Evolutionary conservation across 148 eudicot genomes (phyloP), one percentile per base, ranked within the genome.

Genomic region (Selenicereus undatus): DNA sequence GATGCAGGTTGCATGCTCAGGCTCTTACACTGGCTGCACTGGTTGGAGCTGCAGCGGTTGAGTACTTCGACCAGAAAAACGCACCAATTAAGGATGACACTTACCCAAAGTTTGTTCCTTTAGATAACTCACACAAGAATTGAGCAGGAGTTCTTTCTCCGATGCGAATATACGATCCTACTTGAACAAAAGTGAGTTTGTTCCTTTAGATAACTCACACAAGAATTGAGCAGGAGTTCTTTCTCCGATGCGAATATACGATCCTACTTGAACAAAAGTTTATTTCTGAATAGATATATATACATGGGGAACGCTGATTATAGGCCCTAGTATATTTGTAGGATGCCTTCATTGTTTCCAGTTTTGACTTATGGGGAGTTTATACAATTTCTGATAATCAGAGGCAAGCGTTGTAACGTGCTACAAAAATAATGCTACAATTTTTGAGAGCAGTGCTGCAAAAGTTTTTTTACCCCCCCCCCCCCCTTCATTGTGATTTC

Each of bases 1-100:
- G 26, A 62, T 77, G 77, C 86, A 91, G 97, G 89, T 85, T 92
- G 85, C 97, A 92, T 30, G 94, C 97, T 0, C 97, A 92, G 82
- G 94, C 97, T n/a, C 89, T 92, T 70, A 91, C 97, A 6, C 85
- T 93, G 78, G 97, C 97, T 82, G 93, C 97, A 50, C 73, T 91
- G 68, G 93, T 86, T 1, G 97, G 93, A 78, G 94, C 97, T 75
- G 97, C 93, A 27, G 82, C 82, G 32, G 93, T 93, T 5, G 97
- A 93, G 84, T 93, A 91, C 80, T 91, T 84, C 52, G 97, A 93
- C 84, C 95, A 79, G 82, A 88, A 80, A 76, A 43, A 74, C 11
- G 82, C 84, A 20, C 84, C 85, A 26, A 16, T 76, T 58, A 89
- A 90, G 81, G 84, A 89, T 42, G 92, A 89, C 12, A 88, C 83